Evolutionary conservation across 1,284 basidiomycete species (phyloP), one percentile per base, ranked within the genome.

Genomic region (Xerocomus minutiporus): DNA sequence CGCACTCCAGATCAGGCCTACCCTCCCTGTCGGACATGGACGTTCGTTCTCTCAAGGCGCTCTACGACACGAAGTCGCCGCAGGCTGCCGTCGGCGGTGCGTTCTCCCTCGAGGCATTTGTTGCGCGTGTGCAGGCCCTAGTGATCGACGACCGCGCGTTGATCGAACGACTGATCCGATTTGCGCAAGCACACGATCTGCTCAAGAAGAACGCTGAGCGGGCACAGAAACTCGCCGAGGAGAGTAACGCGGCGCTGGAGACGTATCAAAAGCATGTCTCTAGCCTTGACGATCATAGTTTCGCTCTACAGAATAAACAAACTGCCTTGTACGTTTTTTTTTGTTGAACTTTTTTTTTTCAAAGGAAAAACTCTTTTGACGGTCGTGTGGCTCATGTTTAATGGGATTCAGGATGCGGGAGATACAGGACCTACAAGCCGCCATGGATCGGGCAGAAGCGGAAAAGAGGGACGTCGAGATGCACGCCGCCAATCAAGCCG

Each of bases 201-300:
- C 77, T 93, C 58, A 93, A 92, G 78, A 88, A 86, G 71, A 95
- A 95, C 65, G 92, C 92, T 17, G 88, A 90, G 60, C 79, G 90
- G 46, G 92, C 92, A 11, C 89, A 93, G 74, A 91, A 91, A 68
- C 77, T 96, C 25, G 91, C 91, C 2, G 83, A 86, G 66, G 91
- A 93, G 53, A 88, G 86, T 44, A 84, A 83, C 55, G 66, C 67
- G 13, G 88, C 84, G 20, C 72, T 96, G 38, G 89, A 91, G 75
- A 93, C 87, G 29, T 95, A 95, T 67, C 89, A 93, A 73, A 85
- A 84, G 71, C 91, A 94, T 65, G 88, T 93, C 3, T 79, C 80
- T 59, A 79, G 78, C 41, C 75, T 94, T 50, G 91, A 94, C 64
- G 88, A 91, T 56, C 77, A 87, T 53, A 85, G 88, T 60, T 64